These are phyloP conservation scores for Glonium stellatum DNA, from an alignment of 495 filamentous ascomycete species.

Conservation along the genomic window DNA sequence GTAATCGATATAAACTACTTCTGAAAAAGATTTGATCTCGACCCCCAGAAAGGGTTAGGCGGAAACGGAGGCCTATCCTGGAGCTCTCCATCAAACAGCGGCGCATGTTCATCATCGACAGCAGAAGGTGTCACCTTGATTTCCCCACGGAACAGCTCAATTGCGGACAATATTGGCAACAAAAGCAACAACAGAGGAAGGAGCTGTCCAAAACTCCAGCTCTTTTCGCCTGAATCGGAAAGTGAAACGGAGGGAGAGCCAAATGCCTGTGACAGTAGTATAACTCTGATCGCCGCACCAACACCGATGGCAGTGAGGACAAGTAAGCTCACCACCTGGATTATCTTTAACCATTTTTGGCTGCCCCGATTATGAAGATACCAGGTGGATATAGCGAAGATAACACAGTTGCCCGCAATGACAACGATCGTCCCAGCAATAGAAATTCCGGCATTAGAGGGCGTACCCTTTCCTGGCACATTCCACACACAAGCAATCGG, in stretches of 20 bases:
- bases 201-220: conserved; percentile 55
- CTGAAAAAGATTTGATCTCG: too few species aligned
- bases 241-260: conserved; percentile 39
- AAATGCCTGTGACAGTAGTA: conserved; percentile 48
- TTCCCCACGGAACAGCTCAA: too few species aligned
- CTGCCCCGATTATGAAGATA: conserved; percentile 46
- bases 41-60: too few species aligned
- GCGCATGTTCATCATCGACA: too few species aligned
- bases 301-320: conserved; percentile 45
- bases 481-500: conserved; percentile 51
- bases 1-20: too few species aligned
- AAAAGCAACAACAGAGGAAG: conserved; percentile 47
- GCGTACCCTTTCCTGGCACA: conserved; percentile 11
- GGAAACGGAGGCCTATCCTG: too few species aligned
- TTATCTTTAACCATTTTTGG: conserved; percentile 41
- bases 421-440: conserved; percentile 48
- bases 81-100: too few species aligned
- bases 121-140: too few species aligned
- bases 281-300: conserved; percentile 44
- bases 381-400: conserved; percentile 49
- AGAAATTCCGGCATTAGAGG: conserved; percentile 37
- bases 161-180: too few species aligned
- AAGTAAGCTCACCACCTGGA: conserved; percentile 43
- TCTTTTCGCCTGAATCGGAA: conserved; percentile 44
- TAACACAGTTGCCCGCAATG: conserved; percentile 43